phyloP scores from a whole-genome alignment of 805 yeast species.

The Nakazawaea populi region DNA sequence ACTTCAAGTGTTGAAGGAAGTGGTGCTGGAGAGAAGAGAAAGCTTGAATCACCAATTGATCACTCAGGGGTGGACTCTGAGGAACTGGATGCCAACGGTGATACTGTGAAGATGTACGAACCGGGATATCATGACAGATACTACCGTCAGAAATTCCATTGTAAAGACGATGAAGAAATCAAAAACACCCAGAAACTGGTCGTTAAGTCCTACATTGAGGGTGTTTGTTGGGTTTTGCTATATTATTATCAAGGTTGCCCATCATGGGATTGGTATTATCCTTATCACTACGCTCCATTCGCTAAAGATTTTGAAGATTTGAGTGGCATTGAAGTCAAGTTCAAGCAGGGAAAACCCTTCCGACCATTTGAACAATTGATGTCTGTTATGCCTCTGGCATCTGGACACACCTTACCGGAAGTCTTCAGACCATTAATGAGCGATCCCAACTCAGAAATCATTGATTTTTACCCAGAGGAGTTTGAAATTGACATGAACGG shows the following conservation, averaged over 20 bases:
- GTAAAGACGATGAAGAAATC: constrained; percentile 47
- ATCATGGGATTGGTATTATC: constrained; percentile 98
- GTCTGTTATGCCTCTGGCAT: constrained; percentile 94
- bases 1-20: constrained; percentile 6
- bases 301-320: constrained; percentile 76
- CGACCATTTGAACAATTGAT: constrained; percentile 88
- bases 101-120: constrained; percentile 67
- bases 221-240: constrained; percentile 92
- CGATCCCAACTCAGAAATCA: constrained; percentile 70
- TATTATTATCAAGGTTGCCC: constrained; percentile 98
- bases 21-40: constrained; percentile 18
- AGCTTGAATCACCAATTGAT: constrained; percentile 12
- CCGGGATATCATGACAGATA: constrained; percentile 84
- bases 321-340: constrained; percentile 45
- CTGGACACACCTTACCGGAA: constrained; percentile 79
- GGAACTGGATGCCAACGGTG: constrained; percentile 39
- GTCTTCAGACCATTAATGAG: constrained; percentile 80
- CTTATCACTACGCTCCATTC: constrained; percentile 97
- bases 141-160: constrained; percentile 68
- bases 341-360: constrained; percentile 72
- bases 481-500: constrained; percentile 95
- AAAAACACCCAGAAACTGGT: constrained; percentile 50
- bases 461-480: constrained; percentile 86
- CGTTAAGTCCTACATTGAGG: constrained; percentile 77
- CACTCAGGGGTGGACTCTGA: constrained; percentile 26